phyloP scores from a whole-genome alignment of 805 yeast species.

The Candida odintsovae region DNA sequence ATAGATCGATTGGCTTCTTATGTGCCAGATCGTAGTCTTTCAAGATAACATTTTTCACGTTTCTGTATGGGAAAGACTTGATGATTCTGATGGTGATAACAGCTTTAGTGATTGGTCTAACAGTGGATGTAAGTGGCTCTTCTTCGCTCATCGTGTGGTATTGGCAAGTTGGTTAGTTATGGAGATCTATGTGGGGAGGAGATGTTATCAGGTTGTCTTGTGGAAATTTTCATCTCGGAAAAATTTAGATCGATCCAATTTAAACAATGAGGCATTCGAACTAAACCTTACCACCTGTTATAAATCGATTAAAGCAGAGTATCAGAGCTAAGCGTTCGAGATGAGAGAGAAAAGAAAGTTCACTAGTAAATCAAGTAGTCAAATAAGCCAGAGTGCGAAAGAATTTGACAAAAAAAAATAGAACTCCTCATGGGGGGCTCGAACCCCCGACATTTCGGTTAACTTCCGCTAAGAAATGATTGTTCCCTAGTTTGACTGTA shows the following conservation, averaged over 20 bases:
- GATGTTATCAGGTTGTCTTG: not conserved
- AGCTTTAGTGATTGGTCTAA: conserved; percentile 56
- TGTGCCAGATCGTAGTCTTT: conserved; percentile 63
- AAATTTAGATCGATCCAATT: no score
- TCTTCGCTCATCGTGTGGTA: conserved; percentile 14
- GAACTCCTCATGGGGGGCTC: conserved; percentile 47
- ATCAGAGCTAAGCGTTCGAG: no score
- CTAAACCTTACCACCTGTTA: no score
- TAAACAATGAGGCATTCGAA: no score
- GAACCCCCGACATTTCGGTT: conserved; percentile 47
- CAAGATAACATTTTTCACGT: conserved; percentile 71
- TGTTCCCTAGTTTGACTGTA: conserved; percentile 23
- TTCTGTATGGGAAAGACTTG: conserved; percentile 88
- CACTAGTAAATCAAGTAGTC: no score
- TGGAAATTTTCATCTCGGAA: not conserved
- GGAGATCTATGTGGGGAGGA: no score
- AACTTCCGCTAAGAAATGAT: conserved; percentile 31
- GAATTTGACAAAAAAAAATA: conserved; percentile 11
- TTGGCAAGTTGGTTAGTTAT: not conserved
- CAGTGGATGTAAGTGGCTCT: conserved; percentile 77
- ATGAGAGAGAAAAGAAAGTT: no score
- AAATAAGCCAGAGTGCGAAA: no score
- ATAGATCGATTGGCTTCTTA: conserved; percentile 60
- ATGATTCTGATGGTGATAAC: conserved; percentile 80
- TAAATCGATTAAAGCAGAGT: no score